phyloP scores from a whole-genome alignment of 345 rosid genomes.

The Capsella bursapastoris region DNA sequence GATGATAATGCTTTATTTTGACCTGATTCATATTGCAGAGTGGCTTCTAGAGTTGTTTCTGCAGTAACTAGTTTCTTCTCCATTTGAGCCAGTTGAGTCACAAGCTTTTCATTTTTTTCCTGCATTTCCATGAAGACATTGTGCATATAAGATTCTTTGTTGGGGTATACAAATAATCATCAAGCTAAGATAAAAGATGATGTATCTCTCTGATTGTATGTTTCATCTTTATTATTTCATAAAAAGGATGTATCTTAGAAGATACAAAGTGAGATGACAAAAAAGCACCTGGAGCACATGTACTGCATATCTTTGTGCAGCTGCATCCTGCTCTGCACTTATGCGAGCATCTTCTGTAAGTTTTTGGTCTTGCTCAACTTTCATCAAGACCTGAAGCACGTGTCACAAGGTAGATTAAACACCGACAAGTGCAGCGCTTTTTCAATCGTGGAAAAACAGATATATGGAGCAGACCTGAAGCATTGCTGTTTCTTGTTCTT shows the following conservation, averaged over 20 bases:
- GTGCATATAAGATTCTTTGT: neutral
- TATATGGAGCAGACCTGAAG: conserved; percentile 57
- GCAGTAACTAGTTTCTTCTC: conserved; percentile 89
- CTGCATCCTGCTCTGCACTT: conserved; percentile 79
- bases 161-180: neutral
- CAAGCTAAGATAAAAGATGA: neutral
- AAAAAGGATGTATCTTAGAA: neutral
- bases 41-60: conserved; percentile 91
- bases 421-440: neutral
- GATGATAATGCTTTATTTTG: conserved; percentile 71
- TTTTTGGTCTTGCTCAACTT: conserved; percentile 87
- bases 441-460: neutral
- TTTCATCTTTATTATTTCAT: conserved; percentile 1
- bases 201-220: neutral
- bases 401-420: neutral
- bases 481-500: conserved; percentile 90
- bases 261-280: conserved; percentile 11
- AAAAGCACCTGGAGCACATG: conserved; percentile 67
- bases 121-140: conserved; percentile 44
- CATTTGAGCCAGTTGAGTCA: conserved; percentile 68
- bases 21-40: conserved; percentile 77
- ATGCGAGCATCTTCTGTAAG: conserved; percentile 89
- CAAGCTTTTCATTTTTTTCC: conserved; percentile 90
- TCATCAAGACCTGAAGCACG: conserved; percentile 68
- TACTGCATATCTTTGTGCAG: conserved; percentile 67